Conservation (phyloP, 352 stramenopile species). For the Elongisporangium senticosum region DNA sequence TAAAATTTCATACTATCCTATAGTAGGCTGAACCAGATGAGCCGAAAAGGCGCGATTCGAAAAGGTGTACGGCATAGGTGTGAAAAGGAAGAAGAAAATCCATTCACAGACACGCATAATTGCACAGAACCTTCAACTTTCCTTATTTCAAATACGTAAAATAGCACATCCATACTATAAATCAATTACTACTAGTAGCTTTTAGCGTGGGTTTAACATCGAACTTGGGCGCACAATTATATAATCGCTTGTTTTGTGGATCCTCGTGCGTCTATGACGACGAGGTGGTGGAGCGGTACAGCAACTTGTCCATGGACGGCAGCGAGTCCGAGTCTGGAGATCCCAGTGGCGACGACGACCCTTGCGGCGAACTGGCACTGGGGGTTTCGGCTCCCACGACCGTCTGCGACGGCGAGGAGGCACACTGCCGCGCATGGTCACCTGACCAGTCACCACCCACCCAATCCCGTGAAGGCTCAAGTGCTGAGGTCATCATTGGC, state of each 20-base stretch:
- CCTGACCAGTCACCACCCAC: not conserved
- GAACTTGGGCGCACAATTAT: not conserved
- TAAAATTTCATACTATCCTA: not conserved
- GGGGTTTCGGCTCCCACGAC: not conserved
- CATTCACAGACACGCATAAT: not conserved
- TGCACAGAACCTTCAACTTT: not conserved
- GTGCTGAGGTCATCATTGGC: not conserved
- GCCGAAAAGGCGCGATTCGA: not conserved
- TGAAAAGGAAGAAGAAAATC: not conserved
- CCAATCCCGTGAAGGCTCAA: not conserved
- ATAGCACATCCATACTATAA: not conserved
- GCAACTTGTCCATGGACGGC: conserved; percentile 56
- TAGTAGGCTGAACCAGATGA: not conserved
- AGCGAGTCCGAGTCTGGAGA: conserved; percentile 33
- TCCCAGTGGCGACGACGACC: not conserved
- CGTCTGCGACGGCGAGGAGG: not conserved
- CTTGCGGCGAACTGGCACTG: not conserved
- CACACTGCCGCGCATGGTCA: not conserved
- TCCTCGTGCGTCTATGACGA: not conserved
- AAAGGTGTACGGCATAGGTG: not conserved
- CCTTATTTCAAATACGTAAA: not conserved
- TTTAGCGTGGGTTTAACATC: not conserved
- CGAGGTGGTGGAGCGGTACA: conserved; percentile 23
- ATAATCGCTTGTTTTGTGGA: not conserved
- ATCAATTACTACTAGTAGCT: not conserved